Conservation (phyloP, 495 filamentous ascomycete species). For the Amniculicola lignicola region DNA sequence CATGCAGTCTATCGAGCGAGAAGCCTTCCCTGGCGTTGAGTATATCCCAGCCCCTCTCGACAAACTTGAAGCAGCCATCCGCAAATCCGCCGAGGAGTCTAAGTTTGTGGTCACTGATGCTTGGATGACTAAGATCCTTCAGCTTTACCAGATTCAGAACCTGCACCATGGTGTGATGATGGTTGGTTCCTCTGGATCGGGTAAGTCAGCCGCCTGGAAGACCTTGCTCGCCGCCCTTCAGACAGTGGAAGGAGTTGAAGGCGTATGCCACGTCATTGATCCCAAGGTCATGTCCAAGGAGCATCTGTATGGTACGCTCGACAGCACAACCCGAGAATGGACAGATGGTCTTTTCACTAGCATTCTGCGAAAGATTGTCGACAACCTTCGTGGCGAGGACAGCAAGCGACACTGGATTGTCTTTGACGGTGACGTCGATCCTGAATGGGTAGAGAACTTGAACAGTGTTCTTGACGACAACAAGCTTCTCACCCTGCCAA, state of each 20-base stretch:
- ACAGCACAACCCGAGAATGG: conserved; percentile 97
- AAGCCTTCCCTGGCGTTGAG: conserved; percentile 87
- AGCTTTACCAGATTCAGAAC: conserved; percentile 94
- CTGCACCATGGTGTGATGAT: conserved; percentile 99
- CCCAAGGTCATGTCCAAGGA: conserved; percentile 99
- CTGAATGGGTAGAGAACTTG: conserved; percentile 98
- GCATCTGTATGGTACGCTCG: conserved; percentile 87
- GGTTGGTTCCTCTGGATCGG: conserved; percentile 92
- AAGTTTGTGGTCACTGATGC: conserved; percentile 84
- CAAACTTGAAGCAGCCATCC: conserved; percentile 75
- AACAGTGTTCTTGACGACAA: conserved; percentile 99
- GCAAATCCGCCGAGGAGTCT: conserved; percentile 72
- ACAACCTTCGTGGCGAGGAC: conserved; percentile 96
- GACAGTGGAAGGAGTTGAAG: conserved; percentile 83
- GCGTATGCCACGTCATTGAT: conserved; percentile 95
- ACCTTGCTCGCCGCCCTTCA: conserved; percentile 91
- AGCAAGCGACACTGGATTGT: conserved; percentile 98
- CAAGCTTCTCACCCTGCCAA: conserved; percentile 91
- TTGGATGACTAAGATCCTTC: conserved; percentile 95
- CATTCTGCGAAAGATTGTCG: conserved; percentile 95
- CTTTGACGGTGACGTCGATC: conserved; percentile 97
- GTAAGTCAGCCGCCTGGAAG: conserved; percentile 93
- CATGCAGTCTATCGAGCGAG: conserved; percentile 78
- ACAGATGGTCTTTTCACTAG: conserved; percentile 97
- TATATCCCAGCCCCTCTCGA: conserved; percentile 87